Percentiles rank a stretch among this genome's conserved stretches.
phyloP scores from a whole-genome alignment of 139 green algal genomes.

The Coelastrella sp. region DNA sequence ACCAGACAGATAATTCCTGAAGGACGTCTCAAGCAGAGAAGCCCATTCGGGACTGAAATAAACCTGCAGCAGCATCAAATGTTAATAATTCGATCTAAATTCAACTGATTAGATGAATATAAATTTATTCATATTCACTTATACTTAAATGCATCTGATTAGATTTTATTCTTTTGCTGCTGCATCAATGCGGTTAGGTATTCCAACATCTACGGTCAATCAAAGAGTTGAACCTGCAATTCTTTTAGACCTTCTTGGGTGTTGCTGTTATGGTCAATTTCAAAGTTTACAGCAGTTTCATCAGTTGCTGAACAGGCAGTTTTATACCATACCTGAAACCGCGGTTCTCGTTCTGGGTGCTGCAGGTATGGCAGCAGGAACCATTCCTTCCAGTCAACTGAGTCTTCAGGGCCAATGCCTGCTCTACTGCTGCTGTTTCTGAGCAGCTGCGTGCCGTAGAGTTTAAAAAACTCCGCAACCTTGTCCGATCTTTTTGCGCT shows the following conservation, averaged over 20 bases:
- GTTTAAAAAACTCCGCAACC: slow-evolving; percentile 38
- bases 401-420: not conserved
- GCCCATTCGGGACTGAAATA: slow-evolving; percentile 69
- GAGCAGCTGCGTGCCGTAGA: slow-evolving; percentile 3
- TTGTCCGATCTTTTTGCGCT: slow-evolving; percentile 26
- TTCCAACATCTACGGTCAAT: no score
- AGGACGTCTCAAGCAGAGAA: slow-evolving; percentile 56
- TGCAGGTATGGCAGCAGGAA: slow-evolving; percentile 63
- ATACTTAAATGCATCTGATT: no score
- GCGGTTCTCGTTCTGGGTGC: slow-evolving; percentile 52
- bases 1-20: slow-evolving; percentile 69
- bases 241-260: no score
- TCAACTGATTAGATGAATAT: no score
- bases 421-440: slow-evolving; percentile 22
- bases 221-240: no score
- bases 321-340: slow-evolving; percentile 60
- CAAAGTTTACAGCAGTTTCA: not conserved
- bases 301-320: not conserved
- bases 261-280: not conserved
- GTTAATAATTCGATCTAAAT: no score
- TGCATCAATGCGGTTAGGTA: no score
- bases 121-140: no score
- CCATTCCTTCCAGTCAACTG: slow-evolving; percentile 59
- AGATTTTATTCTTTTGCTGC: no score
- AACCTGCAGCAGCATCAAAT: slow-evolving; percentile 41